Evolutionary conservation across 2,329 filamentous ascomycete genomes (phyloP), one percentile per base, ranked within the genome.

Genomic region (Geoglossum cookeanum): DNA sequence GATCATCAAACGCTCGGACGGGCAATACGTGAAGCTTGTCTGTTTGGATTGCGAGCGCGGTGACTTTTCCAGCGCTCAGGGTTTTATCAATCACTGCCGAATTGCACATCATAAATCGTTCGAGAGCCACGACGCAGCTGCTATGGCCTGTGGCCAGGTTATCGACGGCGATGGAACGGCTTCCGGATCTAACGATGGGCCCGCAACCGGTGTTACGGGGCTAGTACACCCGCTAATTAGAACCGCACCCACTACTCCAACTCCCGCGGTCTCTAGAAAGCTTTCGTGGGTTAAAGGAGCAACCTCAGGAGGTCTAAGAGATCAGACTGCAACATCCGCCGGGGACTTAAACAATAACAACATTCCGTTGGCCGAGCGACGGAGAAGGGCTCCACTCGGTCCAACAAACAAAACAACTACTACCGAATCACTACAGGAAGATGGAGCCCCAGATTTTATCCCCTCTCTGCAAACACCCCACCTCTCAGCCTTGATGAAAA

Each of bases 81-180:
- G 92, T n/a, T 97, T 97, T 71, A 92, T 98, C 72, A 98, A 98
- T 67, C 92, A 98, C 68, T 97, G 91, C 68, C 88, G 92, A 58
- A 97, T 98, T 64, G 89, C 90, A 30, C 92, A 98, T 71, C 86
- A 85, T 67, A 79, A 87, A 59, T 89, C 94, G 61, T 97, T 90
- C 74, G 91, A 94, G 71, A 96, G 88, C 64, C 92, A 98, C 66
- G 91, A 97, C 68, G 87, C 90, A 65, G 92, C 92, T 60, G 92
- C 91, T 37, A 78, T 90, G 58, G 85, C 86, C 59, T 94, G 88
- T 63, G 92, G 92, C 56, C 83, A 90, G 62, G 81, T 85, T 11
- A 80, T 95, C 59, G 86, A 94, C 79, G 61, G 78, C 84, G 61
- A 81, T 84, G 57, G 69, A 69, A 32, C 75, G 75, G 49, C 69